Evolutionary conservation across 192 early-diverging fungal species (phyloP), one percentile per base, ranked within the genome.

Genomic region (Allomyces javanicus): DNA sequence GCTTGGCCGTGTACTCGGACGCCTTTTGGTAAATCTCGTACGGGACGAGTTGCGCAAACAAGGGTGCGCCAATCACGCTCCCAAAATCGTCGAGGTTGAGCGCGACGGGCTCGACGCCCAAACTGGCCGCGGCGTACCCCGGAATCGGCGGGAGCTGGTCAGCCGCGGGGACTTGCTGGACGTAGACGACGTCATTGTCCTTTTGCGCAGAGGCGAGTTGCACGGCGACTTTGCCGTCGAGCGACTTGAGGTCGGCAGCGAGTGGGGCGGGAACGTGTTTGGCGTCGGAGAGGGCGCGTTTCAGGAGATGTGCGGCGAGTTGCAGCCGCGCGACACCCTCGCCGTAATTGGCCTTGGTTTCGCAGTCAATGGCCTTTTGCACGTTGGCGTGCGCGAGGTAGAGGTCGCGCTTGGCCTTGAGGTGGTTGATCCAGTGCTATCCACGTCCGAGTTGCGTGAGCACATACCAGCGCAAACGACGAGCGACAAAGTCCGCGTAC

Each of bases 151-250:
- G 61, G 0, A 96, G 72, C 10, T 83, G 63, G 10, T 82, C 76
- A 5, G 77, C 63, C 10, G 78, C 70, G 0, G 91, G 91, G 0
- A 96, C 83, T 0, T 77, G 78, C 26, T 93, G 85, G 63, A 93
- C 69, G 72, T 96, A 92, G 22, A 96, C 91, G 55, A 91, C 81
- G 70, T 94, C 88, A 63, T 96, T 96, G 69, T 96, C 93, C 74
- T 89, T 90, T 58, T 86, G 83, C 14, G 91, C 91, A 1, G 81
- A 69, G 4, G 69, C 70, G 10, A 83, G 68, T 62, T 83, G 84
- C 61, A 73, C 69, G 67, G 67, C 58, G 3, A 86, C 74, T 0
- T 73, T 72, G 24, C 74, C 70, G n/a, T 78, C 69, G 27, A 87
- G 72, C 4, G 80, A 72, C 62, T 62, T 63, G 9, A 71, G 74